Evolutionary conservation across 768 basidiomycete species (phyloP).

Genomic region (Boletus edulis): DNA sequence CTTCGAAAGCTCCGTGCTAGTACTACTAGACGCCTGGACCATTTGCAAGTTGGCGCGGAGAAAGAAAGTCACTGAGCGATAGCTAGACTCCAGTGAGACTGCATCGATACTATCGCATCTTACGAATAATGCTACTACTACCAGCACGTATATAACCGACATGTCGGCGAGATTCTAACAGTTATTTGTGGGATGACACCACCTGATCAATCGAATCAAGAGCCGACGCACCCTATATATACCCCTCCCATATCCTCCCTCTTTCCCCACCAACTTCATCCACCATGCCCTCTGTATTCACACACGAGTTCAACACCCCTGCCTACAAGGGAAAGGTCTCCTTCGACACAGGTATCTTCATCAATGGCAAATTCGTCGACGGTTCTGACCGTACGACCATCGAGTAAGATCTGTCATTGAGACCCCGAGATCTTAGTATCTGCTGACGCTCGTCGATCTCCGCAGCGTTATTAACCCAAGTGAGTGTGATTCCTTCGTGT

Average conservation of each 20-base stretch:
- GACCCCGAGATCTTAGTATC: neutral
- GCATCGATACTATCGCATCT: too few relatives aligned
- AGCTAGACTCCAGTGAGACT: too few relatives aligned
- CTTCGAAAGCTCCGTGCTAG: too few relatives aligned
- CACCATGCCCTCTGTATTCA: conserved; percentile 43
- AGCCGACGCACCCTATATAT: conserved; percentile 14
- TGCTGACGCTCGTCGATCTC: neutral
- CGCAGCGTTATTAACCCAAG: conserved; percentile 58
- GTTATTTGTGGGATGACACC: neutral
- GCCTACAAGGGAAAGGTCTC: conserved; percentile 56
- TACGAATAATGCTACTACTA: too few relatives aligned
- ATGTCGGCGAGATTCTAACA: too few relatives aligned
- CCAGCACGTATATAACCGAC: too few relatives aligned
- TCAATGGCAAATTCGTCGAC: conserved; percentile 64
- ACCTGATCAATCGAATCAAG: neutral
- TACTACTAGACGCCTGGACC: too few relatives aligned
- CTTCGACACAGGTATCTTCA: conserved; percentile 68
- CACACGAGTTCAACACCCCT: conserved; percentile 50
- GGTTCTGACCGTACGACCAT: conserved; percentile 58
- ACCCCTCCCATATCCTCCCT: neutral
- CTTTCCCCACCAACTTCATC: neutral
- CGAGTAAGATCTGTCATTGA: conserved; percentile 48
- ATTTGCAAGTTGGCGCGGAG: too few relatives aligned
- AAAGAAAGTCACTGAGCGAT: too few relatives aligned
- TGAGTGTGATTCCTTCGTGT: conserved; percentile 17